Conservation (phyloP, 2,329 filamentous ascomycete species). For the Fusarium bactridioides region DNA sequence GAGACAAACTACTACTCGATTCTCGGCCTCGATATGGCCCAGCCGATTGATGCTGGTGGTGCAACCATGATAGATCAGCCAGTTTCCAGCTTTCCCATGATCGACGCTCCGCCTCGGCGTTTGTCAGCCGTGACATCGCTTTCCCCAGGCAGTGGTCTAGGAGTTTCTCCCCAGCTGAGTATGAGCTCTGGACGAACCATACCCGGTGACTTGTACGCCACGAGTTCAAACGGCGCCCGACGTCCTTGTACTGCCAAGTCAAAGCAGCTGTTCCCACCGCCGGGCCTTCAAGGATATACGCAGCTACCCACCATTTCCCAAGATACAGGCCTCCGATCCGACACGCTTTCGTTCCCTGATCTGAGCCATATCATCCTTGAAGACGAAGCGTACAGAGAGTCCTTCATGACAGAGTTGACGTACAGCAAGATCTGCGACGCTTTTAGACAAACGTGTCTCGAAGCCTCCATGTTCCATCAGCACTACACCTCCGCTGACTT, state of each 20-base stretch:
- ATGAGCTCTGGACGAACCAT: background rate
- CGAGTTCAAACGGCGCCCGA: constrained; percentile 27
- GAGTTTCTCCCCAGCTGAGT: background rate
- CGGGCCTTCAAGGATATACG: background rate
- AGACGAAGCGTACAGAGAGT: background rate
- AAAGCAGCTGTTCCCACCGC: constrained; percentile 5
- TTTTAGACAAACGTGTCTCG: constrained; percentile 11
- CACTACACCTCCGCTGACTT: constrained; percentile 24
- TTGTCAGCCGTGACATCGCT: background rate
- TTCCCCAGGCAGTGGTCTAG: background rate
- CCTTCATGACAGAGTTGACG: background rate
- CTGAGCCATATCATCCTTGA: background rate
- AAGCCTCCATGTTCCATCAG: background rate
- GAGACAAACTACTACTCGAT: constrained; percentile 37
- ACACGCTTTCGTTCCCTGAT: background rate
- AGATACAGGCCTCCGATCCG: background rate
- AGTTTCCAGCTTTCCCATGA: background rate
- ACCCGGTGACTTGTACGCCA: constrained; percentile 27
- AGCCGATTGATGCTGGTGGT: background rate
- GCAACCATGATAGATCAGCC: background rate
- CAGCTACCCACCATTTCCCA: background rate
- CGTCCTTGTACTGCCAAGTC: constrained; percentile 26
- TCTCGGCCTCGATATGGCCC: background rate
- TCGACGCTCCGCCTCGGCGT: background rate
- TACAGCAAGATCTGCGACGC: constrained; percentile 6